Percentiles rank a stretch among this genome's conserved stretches.
phyloP scores from a whole-genome alignment of 2,329 filamentous ascomycete genomes.

The Gaeumannomyces sp. region DNA sequence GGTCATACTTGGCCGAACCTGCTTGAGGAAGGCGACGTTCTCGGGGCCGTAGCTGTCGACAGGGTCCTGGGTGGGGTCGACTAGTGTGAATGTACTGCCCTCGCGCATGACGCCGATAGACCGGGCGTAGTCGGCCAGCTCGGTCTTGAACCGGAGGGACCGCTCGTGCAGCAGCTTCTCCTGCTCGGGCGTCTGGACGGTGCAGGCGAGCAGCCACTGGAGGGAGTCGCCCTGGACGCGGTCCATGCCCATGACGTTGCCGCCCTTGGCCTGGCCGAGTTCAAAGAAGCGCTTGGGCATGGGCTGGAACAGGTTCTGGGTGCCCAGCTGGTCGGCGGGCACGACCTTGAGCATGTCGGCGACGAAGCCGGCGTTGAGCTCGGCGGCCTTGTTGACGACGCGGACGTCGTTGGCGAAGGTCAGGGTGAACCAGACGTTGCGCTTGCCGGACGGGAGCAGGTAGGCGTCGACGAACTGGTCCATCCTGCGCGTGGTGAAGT shows the following conservation, averaged over 20 bases:
- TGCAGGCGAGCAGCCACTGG: constrained; percentile 24
- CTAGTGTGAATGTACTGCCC: constrained; percentile 28
- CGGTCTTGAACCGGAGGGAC: constrained; percentile 23
- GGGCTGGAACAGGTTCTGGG: constrained; percentile 29
- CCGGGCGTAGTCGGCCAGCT: constrained; percentile 20
- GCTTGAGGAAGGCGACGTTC: constrained; percentile 24
- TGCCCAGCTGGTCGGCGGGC: constrained; percentile 25
- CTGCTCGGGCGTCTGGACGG: constrained; percentile 22
- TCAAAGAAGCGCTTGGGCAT: constrained; percentile 26
- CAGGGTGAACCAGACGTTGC: constrained; percentile 17
- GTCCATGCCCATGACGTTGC: constrained; percentile 34
- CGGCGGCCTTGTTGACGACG: constrained; percentile 27
- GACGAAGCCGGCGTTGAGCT: constrained; percentile 32
- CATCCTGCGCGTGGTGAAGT: constrained; percentile 20
- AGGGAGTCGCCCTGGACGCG: constrained; percentile 24
- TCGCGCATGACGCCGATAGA: constrained; percentile 19
- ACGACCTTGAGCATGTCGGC: constrained; percentile 24
- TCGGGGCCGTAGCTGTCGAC: constrained; percentile 27
- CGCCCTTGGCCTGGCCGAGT: constrained; percentile 28
- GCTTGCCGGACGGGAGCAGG: neutral
- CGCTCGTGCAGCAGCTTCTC: constrained; percentile 24
- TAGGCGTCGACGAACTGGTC: constrained; percentile 6
- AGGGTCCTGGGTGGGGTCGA: constrained; percentile 24
- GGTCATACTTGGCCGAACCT: constrained; percentile 30
- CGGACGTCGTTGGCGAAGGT: constrained; percentile 27